phyloP scores from a whole-genome alignment of 306 rosid species.

The Cercis canadensis region DNA sequence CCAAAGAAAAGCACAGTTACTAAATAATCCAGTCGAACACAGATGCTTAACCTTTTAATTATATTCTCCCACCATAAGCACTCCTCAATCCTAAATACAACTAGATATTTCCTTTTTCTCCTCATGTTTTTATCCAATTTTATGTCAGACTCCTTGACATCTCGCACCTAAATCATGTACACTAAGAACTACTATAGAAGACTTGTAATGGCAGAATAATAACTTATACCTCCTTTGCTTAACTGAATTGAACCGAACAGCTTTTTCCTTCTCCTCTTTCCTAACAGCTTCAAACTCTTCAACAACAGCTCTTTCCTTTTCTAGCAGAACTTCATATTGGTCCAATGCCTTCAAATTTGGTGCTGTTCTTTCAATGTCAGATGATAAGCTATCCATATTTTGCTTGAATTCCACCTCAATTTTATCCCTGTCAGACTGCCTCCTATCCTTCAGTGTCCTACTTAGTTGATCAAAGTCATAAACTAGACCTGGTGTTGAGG shows the following conservation, averaged over 20 bases:
- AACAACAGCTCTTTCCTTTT: conserved; percentile 79
- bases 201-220: conserved; percentile 25
- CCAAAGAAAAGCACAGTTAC: neutral
- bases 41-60: neutral
- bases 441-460: conserved; percentile 71
- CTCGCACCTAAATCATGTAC: conserved; percentile 7
- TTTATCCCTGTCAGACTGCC: conserved; percentile 71
- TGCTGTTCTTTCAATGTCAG: conserved; percentile 94
- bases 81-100: neutral
- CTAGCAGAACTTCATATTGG: conserved; percentile 88
- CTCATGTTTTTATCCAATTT: conserved; percentile 4
- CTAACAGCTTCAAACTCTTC: conserved; percentile 94
- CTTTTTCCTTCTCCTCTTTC: conserved; percentile 80
- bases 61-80: neutral
- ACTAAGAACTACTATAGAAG: conserved; percentile 15
- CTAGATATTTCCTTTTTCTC: conserved; percentile 1
- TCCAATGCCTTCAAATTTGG: conserved; percentile 98
- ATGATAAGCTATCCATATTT: conserved; percentile 68
- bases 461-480: conserved; percentile 77
- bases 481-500: conserved; percentile 65
- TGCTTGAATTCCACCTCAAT: conserved; percentile 81
- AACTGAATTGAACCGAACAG: conserved; percentile 73
- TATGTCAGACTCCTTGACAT: neutral
- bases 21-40: neutral
- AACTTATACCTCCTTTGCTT: conserved; percentile 76